Conservation (phyloP, 164 flowering plant species). For the Piper longum region DNA sequence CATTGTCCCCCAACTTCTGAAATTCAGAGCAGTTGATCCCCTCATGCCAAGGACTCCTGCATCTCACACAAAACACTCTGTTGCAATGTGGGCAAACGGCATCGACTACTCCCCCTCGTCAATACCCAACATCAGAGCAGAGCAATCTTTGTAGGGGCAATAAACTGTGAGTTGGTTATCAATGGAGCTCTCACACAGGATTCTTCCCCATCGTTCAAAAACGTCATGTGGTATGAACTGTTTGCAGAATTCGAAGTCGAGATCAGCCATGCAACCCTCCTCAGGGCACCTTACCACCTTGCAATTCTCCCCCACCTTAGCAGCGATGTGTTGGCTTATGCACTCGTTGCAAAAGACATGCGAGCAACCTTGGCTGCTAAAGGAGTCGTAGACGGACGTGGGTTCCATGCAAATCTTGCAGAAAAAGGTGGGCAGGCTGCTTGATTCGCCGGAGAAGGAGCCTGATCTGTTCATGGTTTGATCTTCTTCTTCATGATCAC, state of each 20-base stretch:
- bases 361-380: no score
- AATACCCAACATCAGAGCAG: slow-evolving; percentile 9
- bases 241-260: slow-evolving; percentile 15
- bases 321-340: slow-evolving; percentile 11
- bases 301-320: slow-evolving; percentile 6
- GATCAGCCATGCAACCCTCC: slow-evolving; percentile 8
- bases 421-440: no score
- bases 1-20: slow-evolving; percentile 6
- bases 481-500: no score
- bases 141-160: slow-evolving; percentile 15
- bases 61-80: slow-evolving; percentile 28
- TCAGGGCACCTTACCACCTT: slow-evolving; percentile 20
- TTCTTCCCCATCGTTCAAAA: slow-evolving; percentile 10
- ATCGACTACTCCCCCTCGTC: background rate
- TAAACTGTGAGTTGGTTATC: slow-evolving; percentile 1
- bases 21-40: slow-evolving; percentile 21
- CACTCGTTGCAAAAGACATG: no score
- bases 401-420: no score
- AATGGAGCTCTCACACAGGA: slow-evolving; percentile 3
- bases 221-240: slow-evolving; percentile 12
- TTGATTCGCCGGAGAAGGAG: no score
- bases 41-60: slow-evolving; percentile 27
- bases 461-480: no score
- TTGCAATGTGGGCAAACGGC: slow-evolving; percentile 25
- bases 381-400: no score